Evolutionary conservation across 441 rosid genomes (phyloP).

Genomic region (Corymbia calophylla): DNA sequence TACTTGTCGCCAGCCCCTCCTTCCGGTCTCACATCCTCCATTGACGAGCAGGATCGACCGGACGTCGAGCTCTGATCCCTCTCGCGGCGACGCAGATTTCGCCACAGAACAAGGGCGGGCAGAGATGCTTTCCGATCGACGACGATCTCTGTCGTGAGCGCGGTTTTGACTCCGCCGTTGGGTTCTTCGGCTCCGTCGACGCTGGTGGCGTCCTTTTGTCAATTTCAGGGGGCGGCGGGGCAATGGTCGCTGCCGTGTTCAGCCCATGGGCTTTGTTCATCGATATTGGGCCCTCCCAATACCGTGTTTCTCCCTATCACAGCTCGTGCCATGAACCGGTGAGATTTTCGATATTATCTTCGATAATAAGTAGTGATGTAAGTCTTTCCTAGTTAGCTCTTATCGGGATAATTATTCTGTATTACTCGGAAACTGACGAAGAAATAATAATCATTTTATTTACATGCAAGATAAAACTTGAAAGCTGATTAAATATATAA

Average conservation of each 20-base stretch:
- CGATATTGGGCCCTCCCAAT: neutral
- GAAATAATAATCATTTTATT: neutral
- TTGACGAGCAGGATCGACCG: neutral
- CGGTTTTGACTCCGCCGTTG: neutral
- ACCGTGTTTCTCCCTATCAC: neutral
- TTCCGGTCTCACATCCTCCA: conserved; percentile 17
- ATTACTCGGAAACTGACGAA: neutral
- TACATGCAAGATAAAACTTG: neutral
- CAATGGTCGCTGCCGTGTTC: neutral
- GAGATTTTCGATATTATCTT: neutral
- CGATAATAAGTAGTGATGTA: neutral
- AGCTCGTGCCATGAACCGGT: neutral
- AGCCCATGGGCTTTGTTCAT: neutral
- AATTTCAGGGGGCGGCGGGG: neutral
- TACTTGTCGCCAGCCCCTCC: conserved; percentile 42
- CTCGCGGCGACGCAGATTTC: neutral
- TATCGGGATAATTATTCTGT: neutral
- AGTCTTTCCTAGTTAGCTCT: neutral
- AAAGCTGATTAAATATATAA: neutral
- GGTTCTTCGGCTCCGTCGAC: neutral
- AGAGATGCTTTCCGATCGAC: neutral
- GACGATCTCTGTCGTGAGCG: neutral
- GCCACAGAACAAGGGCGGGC: neutral
- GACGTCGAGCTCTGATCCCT: neutral
- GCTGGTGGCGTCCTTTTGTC: neutral